Evolutionary conservation across 2,329 filamentous ascomycete species (phyloP).

Genomic region (Aspergillus ibericus): DNA sequence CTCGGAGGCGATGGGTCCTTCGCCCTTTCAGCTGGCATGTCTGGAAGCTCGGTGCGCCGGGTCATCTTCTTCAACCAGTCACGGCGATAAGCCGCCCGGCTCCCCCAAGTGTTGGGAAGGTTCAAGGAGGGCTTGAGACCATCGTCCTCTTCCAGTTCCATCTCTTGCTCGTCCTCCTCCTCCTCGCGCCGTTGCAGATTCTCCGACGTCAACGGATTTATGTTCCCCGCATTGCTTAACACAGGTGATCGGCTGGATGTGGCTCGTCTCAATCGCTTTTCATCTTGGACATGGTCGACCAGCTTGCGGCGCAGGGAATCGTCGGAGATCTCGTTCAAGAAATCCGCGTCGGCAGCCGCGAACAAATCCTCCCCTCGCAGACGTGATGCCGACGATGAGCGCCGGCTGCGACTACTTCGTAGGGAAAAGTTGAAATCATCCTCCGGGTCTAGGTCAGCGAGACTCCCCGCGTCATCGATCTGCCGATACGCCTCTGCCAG

Average conservation of each 20-base stretch:
- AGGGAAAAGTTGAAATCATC: conserved; percentile 25
- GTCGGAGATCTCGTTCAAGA: conserved; percentile 35
- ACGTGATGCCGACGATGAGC: conserved; percentile 26
- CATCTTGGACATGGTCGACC: conserved; percentile 39
- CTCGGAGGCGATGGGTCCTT: conserved; percentile 20
- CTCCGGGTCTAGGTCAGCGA: conserved; percentile 36
- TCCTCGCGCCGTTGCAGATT: conserved; percentile 39
- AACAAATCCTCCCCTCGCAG: conserved; percentile 22
- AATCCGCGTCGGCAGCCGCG: conserved; percentile 32
- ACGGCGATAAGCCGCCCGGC: conserved; percentile 30
- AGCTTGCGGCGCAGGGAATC: conserved; percentile 35
- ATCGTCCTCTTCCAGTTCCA: conserved; percentile 22
- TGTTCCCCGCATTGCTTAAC: conserved; percentile 36
- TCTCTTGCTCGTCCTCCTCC: conserved; percentile 24
- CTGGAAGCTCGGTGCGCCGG: conserved; percentile 20
- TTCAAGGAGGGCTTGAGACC: conserved; percentile 35
- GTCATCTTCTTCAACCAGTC: conserved; percentile 39
- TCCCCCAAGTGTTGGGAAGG: conserved; percentile 40
- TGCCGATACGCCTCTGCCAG: conserved; percentile 40
- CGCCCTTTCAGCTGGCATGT: conserved; percentile 19
- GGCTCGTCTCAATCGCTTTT: conserved; percentile 40
- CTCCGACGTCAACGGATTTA: conserved; percentile 34
- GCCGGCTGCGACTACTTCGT: conserved; percentile 21
- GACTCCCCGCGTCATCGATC: conserved; percentile 40
- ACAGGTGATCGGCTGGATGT: conserved; percentile 41